Evolutionary conservation across 306 rosid genomes (phyloP).

Genomic region (Arachis hypogaea): DNA sequence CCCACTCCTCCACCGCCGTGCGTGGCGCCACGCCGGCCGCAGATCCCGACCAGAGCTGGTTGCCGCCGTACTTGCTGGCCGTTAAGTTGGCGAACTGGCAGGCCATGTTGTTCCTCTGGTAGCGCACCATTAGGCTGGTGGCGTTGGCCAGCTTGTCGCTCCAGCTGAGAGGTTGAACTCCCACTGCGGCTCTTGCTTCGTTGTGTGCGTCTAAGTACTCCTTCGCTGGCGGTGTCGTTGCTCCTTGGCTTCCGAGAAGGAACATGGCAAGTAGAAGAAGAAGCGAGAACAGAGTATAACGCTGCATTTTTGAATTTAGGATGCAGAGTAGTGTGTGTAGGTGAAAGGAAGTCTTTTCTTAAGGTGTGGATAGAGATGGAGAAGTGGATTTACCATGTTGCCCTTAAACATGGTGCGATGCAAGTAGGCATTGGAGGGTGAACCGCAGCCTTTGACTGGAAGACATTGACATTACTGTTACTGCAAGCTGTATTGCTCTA

Average conservation of each 20-base stretch:
- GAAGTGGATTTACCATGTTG: neutral
- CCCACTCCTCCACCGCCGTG: slow-evolving; percentile 75
- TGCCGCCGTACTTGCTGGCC: slow-evolving; percentile 64
- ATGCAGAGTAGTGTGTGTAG: neutral
- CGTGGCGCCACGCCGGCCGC: slow-evolving; percentile 50
- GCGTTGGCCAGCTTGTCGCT: slow-evolving; percentile 63
- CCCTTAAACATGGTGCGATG: neutral
- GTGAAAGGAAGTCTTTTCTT: neutral
- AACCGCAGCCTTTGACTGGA: too few species aligned
- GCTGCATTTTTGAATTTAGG: slow-evolving; percentile 10
- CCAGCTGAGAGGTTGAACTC: slow-evolving; percentile 69
- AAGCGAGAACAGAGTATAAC: slow-evolving; percentile 5
- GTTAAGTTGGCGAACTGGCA: slow-evolving; percentile 73
- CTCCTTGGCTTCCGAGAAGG: slow-evolving; percentile 24
- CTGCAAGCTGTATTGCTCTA: too few species aligned
- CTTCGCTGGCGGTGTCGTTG: slow-evolving; percentile 40
- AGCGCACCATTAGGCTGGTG: slow-evolving; percentile 59
- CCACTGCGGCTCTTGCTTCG: slow-evolving; percentile 76
- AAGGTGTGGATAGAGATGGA: neutral
- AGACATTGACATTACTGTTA: too few species aligned
- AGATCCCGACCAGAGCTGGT: slow-evolving; percentile 68
- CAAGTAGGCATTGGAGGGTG: too few species aligned
- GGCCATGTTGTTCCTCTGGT: slow-evolving; percentile 64
- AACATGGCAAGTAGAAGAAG: slow-evolving; percentile 13
- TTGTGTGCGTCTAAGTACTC: slow-evolving; percentile 75